phyloP scores from a whole-genome alignment of 2,329 filamentous ascomycete species.

The Alternaria viburni region DNA sequence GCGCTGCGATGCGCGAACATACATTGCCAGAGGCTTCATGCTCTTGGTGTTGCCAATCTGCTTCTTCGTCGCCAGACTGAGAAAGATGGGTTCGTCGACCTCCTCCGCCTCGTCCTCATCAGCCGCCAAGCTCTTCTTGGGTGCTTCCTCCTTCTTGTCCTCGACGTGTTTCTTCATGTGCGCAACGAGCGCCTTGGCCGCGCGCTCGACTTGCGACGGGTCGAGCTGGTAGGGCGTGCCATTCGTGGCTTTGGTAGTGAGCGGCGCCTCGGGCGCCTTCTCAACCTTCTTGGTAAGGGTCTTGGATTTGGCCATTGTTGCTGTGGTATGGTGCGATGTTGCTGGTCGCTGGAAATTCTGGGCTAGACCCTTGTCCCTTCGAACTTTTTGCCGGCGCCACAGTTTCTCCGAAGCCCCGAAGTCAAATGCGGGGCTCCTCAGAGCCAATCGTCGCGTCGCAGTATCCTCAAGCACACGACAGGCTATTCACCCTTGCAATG shows the following conservation, averaged over 20 bases:
- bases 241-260: conserved; percentile 46
- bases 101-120: conserved; percentile 54
- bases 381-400: conserved; percentile 25
- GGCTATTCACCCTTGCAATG: conserved; percentile 16
- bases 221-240: conserved; percentile 53
- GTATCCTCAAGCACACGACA: conserved; percentile 30
- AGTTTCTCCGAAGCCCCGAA: conserved; percentile 12
- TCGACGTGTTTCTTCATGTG: conserved; percentile 61
- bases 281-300: conserved; percentile 29
- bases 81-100: conserved; percentile 63
- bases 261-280: conserved; percentile 40
- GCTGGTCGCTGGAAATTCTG: conserved; percentile 23
- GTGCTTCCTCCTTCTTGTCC: conserved; percentile 56
- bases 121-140: conserved; percentile 61
- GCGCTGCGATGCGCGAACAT: conserved; percentile 12
- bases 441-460: conserved; percentile 38
- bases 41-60: conserved; percentile 74
- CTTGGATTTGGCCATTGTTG: conserved; percentile 44
- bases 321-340: conserved; percentile 11
- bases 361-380: conserved; percentile 19
- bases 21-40: conserved; percentile 84
- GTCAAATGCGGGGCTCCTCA: conserved; percentile 20
- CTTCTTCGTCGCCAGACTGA: conserved; percentile 69
- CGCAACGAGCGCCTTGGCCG: conserved; percentile 64
- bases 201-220: conserved; percentile 61